These are phyloP conservation scores for Pythium dissimile DNA, from an alignment of 352 stramenopile species.

Conservation along the genomic window DNA sequence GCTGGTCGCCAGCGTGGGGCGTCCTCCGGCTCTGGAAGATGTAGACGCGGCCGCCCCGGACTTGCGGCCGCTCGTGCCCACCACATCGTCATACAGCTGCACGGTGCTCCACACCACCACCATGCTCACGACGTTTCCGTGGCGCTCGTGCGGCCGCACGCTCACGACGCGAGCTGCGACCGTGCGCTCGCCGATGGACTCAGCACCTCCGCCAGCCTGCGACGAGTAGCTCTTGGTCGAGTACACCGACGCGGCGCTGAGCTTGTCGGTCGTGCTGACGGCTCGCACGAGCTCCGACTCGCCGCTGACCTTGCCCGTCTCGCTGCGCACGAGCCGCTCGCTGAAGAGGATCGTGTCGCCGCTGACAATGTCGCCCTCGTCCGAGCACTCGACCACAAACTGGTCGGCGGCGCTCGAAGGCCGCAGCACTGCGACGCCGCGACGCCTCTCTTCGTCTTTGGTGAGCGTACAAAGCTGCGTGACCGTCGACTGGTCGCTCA, in stretches of 20 bases:
- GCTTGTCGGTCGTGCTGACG: constrained; percentile 4
- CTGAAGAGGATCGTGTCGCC: constrained; percentile 92
- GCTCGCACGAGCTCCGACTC: constrained; percentile 22
- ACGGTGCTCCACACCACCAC: constrained; percentile 76
- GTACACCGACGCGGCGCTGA: constrained; percentile 39
- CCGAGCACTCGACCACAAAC: constrained; percentile 70
- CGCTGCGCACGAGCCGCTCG: constrained; percentile 79
- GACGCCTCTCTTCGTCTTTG: constrained; percentile 46
- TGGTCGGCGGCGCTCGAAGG: constrained; percentile 51
- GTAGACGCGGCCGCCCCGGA: too few relatives aligned
- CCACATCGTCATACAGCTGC: constrained; percentile 59
- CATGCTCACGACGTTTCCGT: constrained; percentile 56
- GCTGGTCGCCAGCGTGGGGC: too few relatives aligned
- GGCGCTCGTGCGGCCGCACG: constrained; percentile 31
- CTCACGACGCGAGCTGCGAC: constrained; percentile 59
- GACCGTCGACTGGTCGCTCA: constrained; percentile 72
- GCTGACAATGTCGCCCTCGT: constrained; percentile 75
- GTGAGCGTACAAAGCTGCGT: constrained; percentile 78
- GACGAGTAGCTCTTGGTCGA: constrained; percentile 37
- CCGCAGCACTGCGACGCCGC: constrained; percentile 23
- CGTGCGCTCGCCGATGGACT: constrained; percentile 65
- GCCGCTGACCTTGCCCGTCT: constrained; percentile 31
- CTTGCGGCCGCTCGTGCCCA: constrained; percentile 11
- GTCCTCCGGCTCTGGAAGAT: too few relatives aligned
- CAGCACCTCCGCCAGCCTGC: constrained; percentile 1